Conservation (phyloP, 2,329 filamentous ascomycete genomes). For the Plectosphaerella plurivora region DNA sequence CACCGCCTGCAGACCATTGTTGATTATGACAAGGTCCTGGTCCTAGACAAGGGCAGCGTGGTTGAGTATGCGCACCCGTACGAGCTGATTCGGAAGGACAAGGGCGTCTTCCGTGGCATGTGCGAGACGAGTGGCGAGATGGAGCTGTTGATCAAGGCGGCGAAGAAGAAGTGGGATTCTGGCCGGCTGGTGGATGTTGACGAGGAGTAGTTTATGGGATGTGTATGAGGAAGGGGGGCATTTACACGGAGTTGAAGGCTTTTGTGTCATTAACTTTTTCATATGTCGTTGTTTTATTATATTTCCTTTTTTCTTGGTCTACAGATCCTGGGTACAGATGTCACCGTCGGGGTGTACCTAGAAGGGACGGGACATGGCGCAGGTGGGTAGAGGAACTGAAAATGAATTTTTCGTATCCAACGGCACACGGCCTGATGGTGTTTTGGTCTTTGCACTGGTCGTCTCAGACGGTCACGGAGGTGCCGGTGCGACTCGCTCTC, state of each 20-base stretch:
- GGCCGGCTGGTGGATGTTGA: constrained; percentile 28
- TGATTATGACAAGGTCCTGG: constrained; percentile 95
- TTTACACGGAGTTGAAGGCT: constrained; percentile 49
- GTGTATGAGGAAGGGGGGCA: background rate
- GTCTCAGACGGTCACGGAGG: no score
- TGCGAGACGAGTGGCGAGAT: constrained; percentile 61
- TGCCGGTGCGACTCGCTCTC: no score
- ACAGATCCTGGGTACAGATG: background rate
- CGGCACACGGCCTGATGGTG: no score
- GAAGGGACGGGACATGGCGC: background rate
- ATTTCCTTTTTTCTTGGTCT: background rate
- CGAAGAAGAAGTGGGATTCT: constrained; percentile 49
- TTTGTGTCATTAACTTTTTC: constrained; percentile 35
- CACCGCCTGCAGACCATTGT: constrained; percentile 95
- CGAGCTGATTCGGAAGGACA: constrained; percentile 68
- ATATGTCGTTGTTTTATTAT: background rate
- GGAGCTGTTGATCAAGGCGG: constrained; percentile 44
- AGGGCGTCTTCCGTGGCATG: constrained; percentile 60
- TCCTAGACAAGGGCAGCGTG: constrained; percentile 83
- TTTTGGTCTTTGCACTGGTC: no score
- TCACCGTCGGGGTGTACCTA: background rate
- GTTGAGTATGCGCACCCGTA: constrained; percentile 90
- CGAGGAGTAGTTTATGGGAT: constrained; percentile 4
- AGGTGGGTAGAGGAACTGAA: no score
- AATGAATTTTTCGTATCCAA: no score